Conservation (phyloP, 2,329 filamentous ascomycete genomes). For the Zasmidium cellare region DNA sequence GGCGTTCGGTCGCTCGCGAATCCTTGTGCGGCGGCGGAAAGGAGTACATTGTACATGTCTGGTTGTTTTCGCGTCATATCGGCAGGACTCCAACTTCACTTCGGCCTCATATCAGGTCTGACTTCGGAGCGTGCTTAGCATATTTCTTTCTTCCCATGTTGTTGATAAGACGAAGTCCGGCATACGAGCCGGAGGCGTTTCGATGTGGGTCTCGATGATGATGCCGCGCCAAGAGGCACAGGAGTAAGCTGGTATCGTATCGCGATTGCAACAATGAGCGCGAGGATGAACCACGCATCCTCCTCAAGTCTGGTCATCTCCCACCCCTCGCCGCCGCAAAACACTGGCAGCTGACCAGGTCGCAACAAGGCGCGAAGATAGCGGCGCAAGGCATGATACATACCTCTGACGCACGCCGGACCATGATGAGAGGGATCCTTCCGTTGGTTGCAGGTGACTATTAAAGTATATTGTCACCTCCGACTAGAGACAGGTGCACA, state of each 20-base stretch:
- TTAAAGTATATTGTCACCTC: not conserved
- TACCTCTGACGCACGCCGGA: not conserved
- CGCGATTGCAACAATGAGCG: too few relatives aligned
- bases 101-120: not conserved
- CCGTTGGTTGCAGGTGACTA: not conserved
- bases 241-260: too few relatives aligned
- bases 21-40: not conserved
- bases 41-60: not conserved
- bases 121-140: not conserved
- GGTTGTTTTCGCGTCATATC: too few relatives aligned
- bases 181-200: not conserved
- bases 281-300: too few relatives aligned
- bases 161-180: too few relatives aligned
- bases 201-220: not conserved
- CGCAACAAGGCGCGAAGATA: not conserved
- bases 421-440: not conserved
- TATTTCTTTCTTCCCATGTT: not conserved
- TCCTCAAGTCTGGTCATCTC: too few relatives aligned
- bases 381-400: not conserved
- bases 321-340: too few relatives aligned
- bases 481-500: not conserved
- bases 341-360: too few relatives aligned
- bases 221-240: not conserved
- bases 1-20: too few relatives aligned
- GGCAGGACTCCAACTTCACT: too few relatives aligned